These are phyloP conservation scores for Lophiotrema nucula DNA, from an alignment of 495 filamentous ascomycete genomes.

Conservation along the genomic window DNA sequence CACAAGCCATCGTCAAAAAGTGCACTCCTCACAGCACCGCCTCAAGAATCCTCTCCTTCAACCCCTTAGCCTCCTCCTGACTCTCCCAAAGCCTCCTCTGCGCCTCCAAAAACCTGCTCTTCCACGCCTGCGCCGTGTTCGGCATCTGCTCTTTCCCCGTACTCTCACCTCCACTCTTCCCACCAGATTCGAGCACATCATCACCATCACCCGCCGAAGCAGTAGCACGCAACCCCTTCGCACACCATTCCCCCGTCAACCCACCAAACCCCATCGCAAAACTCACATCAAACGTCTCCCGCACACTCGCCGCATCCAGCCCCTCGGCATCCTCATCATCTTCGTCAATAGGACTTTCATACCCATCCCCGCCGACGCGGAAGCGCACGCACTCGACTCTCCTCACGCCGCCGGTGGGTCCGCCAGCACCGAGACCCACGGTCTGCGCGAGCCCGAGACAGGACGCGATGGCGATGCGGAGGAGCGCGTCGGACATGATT, in stretches of 20 bases:
- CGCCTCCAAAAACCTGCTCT: conserved; percentile 36
- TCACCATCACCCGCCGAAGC: neutral
- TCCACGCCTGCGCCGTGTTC: conserved; percentile 42
- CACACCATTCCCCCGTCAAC: conserved; percentile 35
- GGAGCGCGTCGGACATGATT: conserved; percentile 29
- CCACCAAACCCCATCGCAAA: conserved; percentile 34
- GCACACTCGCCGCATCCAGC: conserved; percentile 1
- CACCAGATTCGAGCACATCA: neutral
- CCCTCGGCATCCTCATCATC: conserved; percentile 29
- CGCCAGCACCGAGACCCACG: conserved; percentile 35
- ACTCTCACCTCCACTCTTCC: neutral
- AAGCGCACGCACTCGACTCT: conserved; percentile 38
- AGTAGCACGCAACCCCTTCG: conserved; percentile 29
- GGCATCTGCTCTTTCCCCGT: neutral
- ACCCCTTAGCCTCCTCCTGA: conserved; percentile 50
- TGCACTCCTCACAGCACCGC: conserved; percentile 59
- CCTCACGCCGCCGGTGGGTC: conserved; percentile 35
- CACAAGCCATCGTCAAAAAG: no score
- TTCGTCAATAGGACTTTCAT: conserved; percentile 41
- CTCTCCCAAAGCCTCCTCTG: conserved; percentile 53
- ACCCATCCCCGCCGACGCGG: conserved; percentile 40
- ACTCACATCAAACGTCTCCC: conserved; percentile 38
- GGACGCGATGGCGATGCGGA: conserved; percentile 35
- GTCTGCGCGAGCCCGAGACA: conserved; percentile 39
- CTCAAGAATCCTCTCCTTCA: conserved; percentile 56